Base-by-base conservation (phyloP, 495 filamentous ascomycete species). In the Penicillium egyptiacum region DNA sequence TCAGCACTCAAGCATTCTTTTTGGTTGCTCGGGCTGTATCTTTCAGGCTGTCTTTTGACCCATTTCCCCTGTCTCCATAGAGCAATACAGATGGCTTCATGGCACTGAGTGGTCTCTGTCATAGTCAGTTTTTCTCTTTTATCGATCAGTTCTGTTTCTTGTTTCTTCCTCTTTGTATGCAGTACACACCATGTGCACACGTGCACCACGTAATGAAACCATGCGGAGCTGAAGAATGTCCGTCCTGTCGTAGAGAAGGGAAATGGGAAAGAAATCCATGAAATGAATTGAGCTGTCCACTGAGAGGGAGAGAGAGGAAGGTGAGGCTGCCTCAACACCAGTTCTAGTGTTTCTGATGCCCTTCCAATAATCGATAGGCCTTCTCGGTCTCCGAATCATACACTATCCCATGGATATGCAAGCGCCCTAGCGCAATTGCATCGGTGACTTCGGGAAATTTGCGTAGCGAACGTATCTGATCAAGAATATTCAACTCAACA, bases 401-500 rank as follows among this genome's bases (percentile, higher is more conserved):
- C 16, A 68, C 64, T n/a, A 66, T 43, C 28, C 58, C 63, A 46
- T 68, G 66, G 8, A 68, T 30, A 10, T 60, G 53, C 35, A 68
- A 26, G 20, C 22, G 35, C 25, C 60, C 55, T 16, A 33, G 17
- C n/a, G 53, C 53, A 25, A 44, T 59, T 11, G 63, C 63, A 22
- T 57, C 44, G 6, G 43, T 33, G 10, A 66, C 59, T 25, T 68
- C 60, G 5, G 60, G 40, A 33, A 61, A 54, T 17, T 55, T 41
- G 0, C 56, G 57, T 31, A 68, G 51, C 10, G 52, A 48, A 17
- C 51, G 55, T 10, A 68, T n/a, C 30, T 68, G 65, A 7, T 63
- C 60, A 26, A 68, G 51, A 25, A 68, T 45, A 48, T 66, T 68
- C 31, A 68, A 43, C 44, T 66, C 55, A 6, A 66, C 65, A n/a